phyloP scores from a whole-genome alignment of 192 early-diverging fungal species.

The Coemansia sp. region DNA sequence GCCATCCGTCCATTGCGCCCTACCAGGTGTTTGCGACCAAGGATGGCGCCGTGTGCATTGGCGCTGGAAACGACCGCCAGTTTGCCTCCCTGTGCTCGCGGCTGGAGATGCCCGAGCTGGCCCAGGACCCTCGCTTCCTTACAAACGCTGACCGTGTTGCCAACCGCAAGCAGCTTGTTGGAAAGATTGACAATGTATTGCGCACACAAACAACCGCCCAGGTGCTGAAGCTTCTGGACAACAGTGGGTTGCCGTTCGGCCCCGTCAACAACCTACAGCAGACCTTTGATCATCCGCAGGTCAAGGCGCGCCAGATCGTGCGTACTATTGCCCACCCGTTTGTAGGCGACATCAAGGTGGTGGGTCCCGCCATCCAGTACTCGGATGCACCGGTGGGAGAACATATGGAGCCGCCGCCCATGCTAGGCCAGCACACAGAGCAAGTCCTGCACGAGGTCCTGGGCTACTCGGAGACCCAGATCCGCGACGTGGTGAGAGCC shows the following conservation, averaged over 20 bases:
- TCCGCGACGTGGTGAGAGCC: slow-evolving; percentile 32
- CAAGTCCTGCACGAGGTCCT: slow-evolving; percentile 63
- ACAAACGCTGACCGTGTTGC: slow-evolving; percentile 71
- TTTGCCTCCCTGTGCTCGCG: slow-evolving; percentile 61
- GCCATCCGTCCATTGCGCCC: slow-evolving; percentile 88
- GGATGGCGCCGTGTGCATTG: slow-evolving; percentile 80
- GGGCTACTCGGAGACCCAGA: slow-evolving; percentile 56
- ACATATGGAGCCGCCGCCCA: slow-evolving; percentile 66
- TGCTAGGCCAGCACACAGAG: slow-evolving; percentile 84
- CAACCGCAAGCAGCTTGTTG: slow-evolving; percentile 61
- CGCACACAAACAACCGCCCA: slow-evolving; percentile 46
- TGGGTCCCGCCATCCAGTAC: slow-evolving; percentile 73
- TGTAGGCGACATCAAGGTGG: slow-evolving; percentile 70
- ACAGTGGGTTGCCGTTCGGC: slow-evolving; percentile 71
- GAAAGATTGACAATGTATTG: slow-evolving; percentile 53
- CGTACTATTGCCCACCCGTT: slow-evolving; percentile 76
- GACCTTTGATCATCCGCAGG: slow-evolving; percentile 73
- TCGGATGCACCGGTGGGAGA: slow-evolving; percentile 59
- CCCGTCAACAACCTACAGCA: slow-evolving; percentile 73
- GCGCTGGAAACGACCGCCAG: slow-evolving; percentile 85
- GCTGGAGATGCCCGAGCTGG: slow-evolving; percentile 50
- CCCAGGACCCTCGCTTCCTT: slow-evolving; percentile 48
- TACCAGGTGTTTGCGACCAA: slow-evolving; percentile 79
- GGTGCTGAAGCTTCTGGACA: slow-evolving; percentile 63
- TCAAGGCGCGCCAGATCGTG: slow-evolving; percentile 63